phyloP scores from a whole-genome alignment of 2,329 filamentous ascomycete species.

The Aureobasidium subglaciale region DNA sequence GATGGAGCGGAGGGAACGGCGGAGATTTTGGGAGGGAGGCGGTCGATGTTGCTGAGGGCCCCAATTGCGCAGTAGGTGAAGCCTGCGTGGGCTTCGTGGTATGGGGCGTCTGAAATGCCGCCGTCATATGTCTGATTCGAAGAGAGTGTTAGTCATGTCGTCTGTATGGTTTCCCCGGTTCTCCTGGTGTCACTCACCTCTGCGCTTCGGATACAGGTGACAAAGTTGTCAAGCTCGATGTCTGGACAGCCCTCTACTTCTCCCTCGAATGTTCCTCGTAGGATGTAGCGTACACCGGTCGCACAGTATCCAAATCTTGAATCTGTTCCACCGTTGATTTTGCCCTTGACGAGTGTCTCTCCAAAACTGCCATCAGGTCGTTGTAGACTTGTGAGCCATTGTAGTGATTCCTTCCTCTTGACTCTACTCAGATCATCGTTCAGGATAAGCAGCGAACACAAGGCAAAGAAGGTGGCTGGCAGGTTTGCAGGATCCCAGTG shows the following conservation, averaged over 20 bases:
- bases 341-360: constrained; percentile 59
- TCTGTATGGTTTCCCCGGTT: too few species aligned
- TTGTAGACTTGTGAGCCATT: constrained; percentile 72
- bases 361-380: constrained; percentile 84
- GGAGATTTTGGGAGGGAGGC: constrained; percentile 36
- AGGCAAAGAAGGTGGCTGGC: constrained; percentile 81
- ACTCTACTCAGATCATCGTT: constrained; percentile 57
- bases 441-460: constrained; percentile 64
- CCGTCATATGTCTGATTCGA: constrained; percentile 66
- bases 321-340: constrained; percentile 72
- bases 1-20: neutral
- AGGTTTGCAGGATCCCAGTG: constrained; percentile 72
- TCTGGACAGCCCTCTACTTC: constrained; percentile 56
- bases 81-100: constrained; percentile 80
- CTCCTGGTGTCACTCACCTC: too few species aligned
- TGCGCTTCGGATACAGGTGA: constrained; percentile 62
- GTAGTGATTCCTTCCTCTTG: constrained; percentile 57
- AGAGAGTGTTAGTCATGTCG: constrained; percentile 15
- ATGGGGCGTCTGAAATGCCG: constrained; percentile 69
- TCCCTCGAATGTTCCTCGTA: constrained; percentile 56
- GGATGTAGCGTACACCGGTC: constrained; percentile 71
- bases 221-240: constrained; percentile 64
- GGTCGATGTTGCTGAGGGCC: constrained; percentile 67
- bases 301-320: constrained; percentile 85
- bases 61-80: constrained; percentile 85